Conservation (phyloP, 306 rosid species). For the Echinosophora koreensis region DNA sequence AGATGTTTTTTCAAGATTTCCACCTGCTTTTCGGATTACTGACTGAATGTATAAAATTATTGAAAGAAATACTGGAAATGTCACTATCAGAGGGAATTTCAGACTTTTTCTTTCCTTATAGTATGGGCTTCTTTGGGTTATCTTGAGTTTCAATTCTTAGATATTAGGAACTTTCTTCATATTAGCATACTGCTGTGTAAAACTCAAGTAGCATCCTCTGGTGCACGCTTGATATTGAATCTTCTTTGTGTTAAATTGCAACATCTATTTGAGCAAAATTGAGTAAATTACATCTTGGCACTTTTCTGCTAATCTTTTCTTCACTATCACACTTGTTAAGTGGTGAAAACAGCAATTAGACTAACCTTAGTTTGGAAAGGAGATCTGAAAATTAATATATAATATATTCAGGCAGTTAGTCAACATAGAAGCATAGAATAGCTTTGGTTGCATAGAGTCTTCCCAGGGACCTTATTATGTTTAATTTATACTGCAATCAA, state of each 20-base stretch:
- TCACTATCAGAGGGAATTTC: slow-evolving; percentile 28
- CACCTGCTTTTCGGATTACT: slow-evolving; percentile 1
- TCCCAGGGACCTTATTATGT: slow-evolving; percentile 13
- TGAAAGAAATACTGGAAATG: neutral
- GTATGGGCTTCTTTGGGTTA: slow-evolving; percentile 12
- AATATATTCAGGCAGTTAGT: slow-evolving; percentile 2
- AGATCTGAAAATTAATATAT: neutral
- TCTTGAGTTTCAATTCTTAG: slow-evolving; percentile 6
- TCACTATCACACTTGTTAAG: neutral
- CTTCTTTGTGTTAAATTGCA: slow-evolving; percentile 25
- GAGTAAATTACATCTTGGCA: slow-evolving; percentile 10
- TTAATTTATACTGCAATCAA: slow-evolving; percentile 19
- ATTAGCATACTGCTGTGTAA: neutral
- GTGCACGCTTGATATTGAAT: neutral
- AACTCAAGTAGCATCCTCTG: slow-evolving; percentile 6
- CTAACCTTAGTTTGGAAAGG: slow-evolving; percentile 1
- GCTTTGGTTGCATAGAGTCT: slow-evolving; percentile 13
- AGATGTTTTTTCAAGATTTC: slow-evolving; percentile 12
- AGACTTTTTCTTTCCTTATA: neutral
- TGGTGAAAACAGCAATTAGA: slow-evolving; percentile 18
- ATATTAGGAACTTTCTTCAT: neutral
- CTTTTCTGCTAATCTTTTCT: slow-evolving; percentile 17
- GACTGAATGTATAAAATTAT: slow-evolving; percentile 14
- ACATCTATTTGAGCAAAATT: slow-evolving; percentile 9
- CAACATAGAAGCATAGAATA: slow-evolving; percentile 2